Percentiles rank a stretch among this genome's conserved stretches.
Conservation (phyloP, 495 filamentous ascomycete genomes). For the Neurospora sp. region DNA sequence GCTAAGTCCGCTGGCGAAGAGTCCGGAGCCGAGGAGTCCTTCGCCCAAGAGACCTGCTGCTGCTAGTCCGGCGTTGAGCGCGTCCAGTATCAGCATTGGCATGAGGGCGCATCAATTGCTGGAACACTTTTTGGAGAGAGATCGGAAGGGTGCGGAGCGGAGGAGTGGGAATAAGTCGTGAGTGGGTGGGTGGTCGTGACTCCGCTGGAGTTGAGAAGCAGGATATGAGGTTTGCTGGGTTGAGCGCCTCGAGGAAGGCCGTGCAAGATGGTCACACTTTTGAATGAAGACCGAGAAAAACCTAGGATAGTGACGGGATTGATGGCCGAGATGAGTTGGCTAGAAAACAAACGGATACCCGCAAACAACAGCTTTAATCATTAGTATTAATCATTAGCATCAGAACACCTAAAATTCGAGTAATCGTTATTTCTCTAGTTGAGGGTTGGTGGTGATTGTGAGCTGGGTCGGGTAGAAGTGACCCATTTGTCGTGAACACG, state of each 20-base stretch:
- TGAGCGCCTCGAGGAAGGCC: too few relatives aligned
- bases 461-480: background rate
- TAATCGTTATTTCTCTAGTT: background rate
- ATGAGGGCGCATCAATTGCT: constrained; percentile 12
- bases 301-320: background rate
- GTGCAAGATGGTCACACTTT: too few relatives aligned
- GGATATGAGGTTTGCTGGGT: too few relatives aligned
- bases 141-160: constrained; percentile 4
- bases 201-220: too few relatives aligned
- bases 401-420: background rate
- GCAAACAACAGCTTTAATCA: background rate
- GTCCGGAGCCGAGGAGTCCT: background rate
- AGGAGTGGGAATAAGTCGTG: background rate
- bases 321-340: background rate
- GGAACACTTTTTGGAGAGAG: constrained; percentile 12
- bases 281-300: too few relatives aligned
- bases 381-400: background rate
- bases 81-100: background rate
- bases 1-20: background rate
- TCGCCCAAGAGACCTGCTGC: background rate
- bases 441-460: background rate
- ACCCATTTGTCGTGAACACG: background rate
- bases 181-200: background rate
- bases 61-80: background rate
- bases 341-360: background rate